Evolutionary conservation across 768 basidiomycete species (phyloP), one percentile per base, ranked within the genome.

Genomic region (Suillus americanus): DNA sequence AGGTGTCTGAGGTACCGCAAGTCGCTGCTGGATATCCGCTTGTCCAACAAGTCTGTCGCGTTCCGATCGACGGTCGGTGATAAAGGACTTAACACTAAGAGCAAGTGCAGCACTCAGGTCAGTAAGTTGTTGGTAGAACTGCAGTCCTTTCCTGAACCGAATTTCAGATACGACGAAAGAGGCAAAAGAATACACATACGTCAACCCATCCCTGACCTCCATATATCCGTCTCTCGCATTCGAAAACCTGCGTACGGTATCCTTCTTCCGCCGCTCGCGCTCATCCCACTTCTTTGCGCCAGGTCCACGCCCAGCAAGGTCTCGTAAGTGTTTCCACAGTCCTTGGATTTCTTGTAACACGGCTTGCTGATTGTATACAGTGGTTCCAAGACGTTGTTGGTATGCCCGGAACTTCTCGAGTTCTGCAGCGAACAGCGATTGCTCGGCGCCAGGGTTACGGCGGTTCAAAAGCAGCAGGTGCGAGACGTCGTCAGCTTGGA

Each of bases 401-500:
- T 92, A 95, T 0, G 95, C 94, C 25, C 87, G 83, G 81, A 98
- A 99, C 77, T 99, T 99, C 78, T 98, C 97, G 25, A 99, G 85
- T 74, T 99, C 95, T 10, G 90, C 85, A 0, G 95, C 92, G 69
- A 99, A 99, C 20, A 99, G 81, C 0, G 93, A 85, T 0, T 92
- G 90, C 68, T 98, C 95, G 12, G 91, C 90, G 28, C 86, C 85
- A 16, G 86, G 82, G 68, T 95, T 91, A 30, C 95, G 90, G 38
- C 94, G 88, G 74, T 97, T 97, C 57, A 98, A 85, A 5, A 99
- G 84, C 0, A 99, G 85, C 1, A 97, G 83, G 73, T 97, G 94
- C 0, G 97, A 99, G 33, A 99, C 97, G 68, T 99, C 97, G 77
- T 99, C 97, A 33, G 84, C 81, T 87, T 98, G 97, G 55, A 97